phyloP scores from a whole-genome alignment of 192 early-diverging fungal species.

The Geranomyces variabilis region DNA sequence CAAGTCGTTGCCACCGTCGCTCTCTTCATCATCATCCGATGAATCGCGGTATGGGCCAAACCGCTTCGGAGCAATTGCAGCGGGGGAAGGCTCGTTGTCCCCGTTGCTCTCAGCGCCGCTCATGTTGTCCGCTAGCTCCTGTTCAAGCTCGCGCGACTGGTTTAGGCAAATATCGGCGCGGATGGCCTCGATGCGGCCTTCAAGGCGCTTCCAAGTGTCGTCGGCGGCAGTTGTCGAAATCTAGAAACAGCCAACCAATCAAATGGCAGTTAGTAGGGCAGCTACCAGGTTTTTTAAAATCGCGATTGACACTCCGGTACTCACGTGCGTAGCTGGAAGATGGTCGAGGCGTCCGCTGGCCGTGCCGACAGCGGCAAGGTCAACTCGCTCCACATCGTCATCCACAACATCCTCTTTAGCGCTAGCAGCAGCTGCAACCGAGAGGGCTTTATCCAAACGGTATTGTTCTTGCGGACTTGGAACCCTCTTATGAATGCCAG shows the following conservation, averaged over 20 bases:
- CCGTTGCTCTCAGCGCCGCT: neutral
- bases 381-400: no score
- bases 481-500: no score
- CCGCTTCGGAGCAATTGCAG: neutral
- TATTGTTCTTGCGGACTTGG: no score
- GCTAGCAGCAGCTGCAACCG: no score
- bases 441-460: no score
- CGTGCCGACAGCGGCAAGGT: no score
- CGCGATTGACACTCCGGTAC: no score
- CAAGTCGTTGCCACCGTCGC: neutral
- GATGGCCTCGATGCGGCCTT: slow-evolving; percentile 8
- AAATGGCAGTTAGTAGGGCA: neutral
- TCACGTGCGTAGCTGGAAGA: no score
- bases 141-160: neutral
- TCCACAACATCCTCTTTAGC: no score
- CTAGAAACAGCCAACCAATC: neutral
- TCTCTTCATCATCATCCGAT: neutral
- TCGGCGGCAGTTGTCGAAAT: neutral
- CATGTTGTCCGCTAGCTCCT: neutral
- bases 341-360: no score
- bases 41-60: no score
- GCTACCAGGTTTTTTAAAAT: neutral
- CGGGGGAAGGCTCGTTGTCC: neutral
- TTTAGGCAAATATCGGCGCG: neutral
- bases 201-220: slow-evolving; percentile 1